Evolutionary conservation across 345 rosid genomes (phyloP).

Genomic region (Gynandropsis gynandra): DNA sequence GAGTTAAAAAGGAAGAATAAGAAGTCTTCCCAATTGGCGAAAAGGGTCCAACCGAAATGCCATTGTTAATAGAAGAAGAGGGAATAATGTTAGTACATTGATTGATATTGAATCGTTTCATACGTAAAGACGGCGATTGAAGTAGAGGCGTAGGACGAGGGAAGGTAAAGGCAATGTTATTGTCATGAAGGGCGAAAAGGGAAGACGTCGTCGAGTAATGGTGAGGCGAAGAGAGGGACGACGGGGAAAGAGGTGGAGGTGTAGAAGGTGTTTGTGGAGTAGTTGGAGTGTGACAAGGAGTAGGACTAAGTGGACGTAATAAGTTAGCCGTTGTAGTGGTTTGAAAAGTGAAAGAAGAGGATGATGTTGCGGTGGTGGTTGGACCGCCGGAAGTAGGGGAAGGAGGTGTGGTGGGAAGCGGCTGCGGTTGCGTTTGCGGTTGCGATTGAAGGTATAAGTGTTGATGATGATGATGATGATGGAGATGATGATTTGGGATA

Average conservation of each 20-base stretch:
- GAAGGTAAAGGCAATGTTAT: constrained; percentile 11
- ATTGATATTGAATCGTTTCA: constrained; percentile 20
- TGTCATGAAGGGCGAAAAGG: constrained; percentile 17
- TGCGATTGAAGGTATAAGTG: too few relatives aligned
- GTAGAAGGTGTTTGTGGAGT: constrained; percentile 1
- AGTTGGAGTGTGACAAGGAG: too few relatives aligned
- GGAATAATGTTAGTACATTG: not conserved
- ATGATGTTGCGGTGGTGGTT: constrained; percentile 16
- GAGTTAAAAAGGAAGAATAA: constrained; percentile 1
- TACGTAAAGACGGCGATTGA: constrained; percentile 30
- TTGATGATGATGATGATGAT: constrained; percentile 6
- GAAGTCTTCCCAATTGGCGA: too few relatives aligned
- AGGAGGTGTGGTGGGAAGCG: not conserved
- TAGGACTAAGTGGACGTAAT: too few relatives aligned
- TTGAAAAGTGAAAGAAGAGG: constrained; percentile 15
- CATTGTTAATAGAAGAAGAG: too few relatives aligned
- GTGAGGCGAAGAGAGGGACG: constrained; percentile 25
- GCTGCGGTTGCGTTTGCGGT: not conserved
- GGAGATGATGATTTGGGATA: constrained; percentile 22
- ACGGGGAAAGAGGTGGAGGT: too few relatives aligned
- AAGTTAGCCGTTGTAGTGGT: too few relatives aligned
- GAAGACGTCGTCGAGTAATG: constrained; percentile 23
- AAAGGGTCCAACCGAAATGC: too few relatives aligned
- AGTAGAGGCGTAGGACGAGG: constrained; percentile 29
- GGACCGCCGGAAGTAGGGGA: constrained; percentile 16